These are phyloP conservation scores for Fusarium napiforme DNA, from an alignment of 2,329 filamentous ascomycete genomes.

Conservation along the genomic window DNA sequence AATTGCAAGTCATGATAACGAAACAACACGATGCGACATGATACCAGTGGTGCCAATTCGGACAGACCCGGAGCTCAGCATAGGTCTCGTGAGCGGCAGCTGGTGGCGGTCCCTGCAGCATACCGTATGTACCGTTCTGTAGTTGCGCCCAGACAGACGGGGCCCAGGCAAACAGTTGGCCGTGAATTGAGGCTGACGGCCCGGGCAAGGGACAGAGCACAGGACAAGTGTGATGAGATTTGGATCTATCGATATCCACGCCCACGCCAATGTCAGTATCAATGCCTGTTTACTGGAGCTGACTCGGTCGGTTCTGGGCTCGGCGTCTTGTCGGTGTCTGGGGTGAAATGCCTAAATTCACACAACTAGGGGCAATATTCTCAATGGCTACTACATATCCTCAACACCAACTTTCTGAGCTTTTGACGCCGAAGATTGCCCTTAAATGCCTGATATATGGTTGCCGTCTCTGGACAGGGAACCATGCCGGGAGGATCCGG, in stretches of 20 bases:
- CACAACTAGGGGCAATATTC: conserved; percentile 2
- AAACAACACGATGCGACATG: conserved; percentile 35
- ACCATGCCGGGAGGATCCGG: conserved; percentile 42
- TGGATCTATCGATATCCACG: conserved; percentile 7
- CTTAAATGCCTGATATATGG: conserved; percentile 27
- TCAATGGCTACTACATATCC: neutral
- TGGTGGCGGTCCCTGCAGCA: conserved; percentile 45
- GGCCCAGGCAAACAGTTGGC: neutral
- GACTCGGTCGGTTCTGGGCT: conserved; percentile 3
- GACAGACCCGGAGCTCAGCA: conserved; percentile 42
- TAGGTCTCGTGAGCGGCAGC: conserved; percentile 41
- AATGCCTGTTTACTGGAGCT: conserved; percentile 17
- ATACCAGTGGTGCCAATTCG: conserved; percentile 44
- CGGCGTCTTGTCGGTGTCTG: conserved; percentile 35
- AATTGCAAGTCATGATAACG: conserved; percentile 16
- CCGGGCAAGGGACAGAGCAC: conserved; percentile 17
- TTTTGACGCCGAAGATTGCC: neutral
- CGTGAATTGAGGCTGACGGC: conserved; percentile 14
- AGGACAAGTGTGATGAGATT: conserved; percentile 28
- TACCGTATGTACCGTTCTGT: neutral
- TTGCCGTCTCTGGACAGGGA: neutral
- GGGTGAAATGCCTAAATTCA: conserved; percentile 22
- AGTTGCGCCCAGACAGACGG: conserved; percentile 16
- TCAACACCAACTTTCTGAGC: neutral
- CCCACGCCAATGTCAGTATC: neutral